These are phyloP conservation scores for Sphaerulina musiva DNA, from an alignment of 2,329 filamentous ascomycete genomes.

Conservation along the genomic window DNA sequence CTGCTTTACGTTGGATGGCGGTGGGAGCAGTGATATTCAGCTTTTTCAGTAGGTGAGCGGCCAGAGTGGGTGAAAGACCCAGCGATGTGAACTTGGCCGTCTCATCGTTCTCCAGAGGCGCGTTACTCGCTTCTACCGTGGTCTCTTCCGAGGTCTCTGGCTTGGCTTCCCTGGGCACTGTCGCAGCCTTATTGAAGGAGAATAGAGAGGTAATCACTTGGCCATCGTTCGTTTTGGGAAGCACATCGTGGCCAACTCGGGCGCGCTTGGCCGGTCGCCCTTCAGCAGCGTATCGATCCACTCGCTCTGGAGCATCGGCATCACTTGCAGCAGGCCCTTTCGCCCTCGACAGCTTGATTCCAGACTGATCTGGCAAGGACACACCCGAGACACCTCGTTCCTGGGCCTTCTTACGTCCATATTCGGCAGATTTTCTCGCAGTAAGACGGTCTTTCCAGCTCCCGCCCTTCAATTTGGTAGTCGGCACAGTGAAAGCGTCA, in stretches of 20 bases:
- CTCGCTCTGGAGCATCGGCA: background rate
- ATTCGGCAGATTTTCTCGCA: conserved; percentile 62
- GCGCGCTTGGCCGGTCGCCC: conserved; percentile 16
- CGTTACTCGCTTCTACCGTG: conserved; percentile 71
- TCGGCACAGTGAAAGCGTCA: conserved; percentile 55
- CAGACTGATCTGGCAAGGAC: background rate
- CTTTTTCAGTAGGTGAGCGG: conserved; percentile 76
- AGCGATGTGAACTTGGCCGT: conserved; percentile 80
- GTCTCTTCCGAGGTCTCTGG: conserved; percentile 37
- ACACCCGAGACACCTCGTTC: conserved; percentile 16
- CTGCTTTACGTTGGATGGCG: conserved; percentile 84
- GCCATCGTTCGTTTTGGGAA: conserved; percentile 19
- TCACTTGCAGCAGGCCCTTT: background rate
- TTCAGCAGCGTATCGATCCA: background rate
- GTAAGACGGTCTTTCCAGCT: conserved; percentile 82
- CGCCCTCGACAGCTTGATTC: background rate
- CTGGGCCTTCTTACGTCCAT: conserved; percentile 43
- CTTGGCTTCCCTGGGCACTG: conserved; percentile 43
- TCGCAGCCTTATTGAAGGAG: conserved; percentile 74
- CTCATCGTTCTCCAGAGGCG: conserved; percentile 68
- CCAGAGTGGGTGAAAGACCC: conserved; percentile 72
- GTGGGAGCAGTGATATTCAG: conserved; percentile 86
- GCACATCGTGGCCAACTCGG: conserved; percentile 17
- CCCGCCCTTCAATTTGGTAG: conserved; percentile 74
- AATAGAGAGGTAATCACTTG: conserved; percentile 82